Evolutionary conservation across 2,329 filamentous ascomycete genomes (phyloP).

Genomic region (Fusarium begoniae): DNA sequence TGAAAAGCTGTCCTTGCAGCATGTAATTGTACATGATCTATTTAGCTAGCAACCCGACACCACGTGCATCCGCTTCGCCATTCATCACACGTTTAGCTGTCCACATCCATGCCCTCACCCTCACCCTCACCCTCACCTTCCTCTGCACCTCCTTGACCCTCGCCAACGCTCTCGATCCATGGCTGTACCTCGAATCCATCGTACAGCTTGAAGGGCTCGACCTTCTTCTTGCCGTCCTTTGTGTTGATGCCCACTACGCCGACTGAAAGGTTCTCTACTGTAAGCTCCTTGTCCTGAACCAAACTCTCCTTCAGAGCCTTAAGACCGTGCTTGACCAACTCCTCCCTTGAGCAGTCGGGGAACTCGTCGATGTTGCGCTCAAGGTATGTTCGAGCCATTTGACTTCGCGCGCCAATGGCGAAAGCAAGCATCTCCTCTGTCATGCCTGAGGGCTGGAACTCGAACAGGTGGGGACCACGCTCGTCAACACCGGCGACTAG

Average conservation of each 20-base stretch:
- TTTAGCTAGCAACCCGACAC: constrained; percentile 38
- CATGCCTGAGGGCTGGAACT: constrained; percentile 96
- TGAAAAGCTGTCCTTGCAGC: constrained; percentile 44
- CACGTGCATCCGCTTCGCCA: constrained; percentile 27
- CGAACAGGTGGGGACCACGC: constrained; percentile 92
- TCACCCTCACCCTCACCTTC: constrained; percentile 47
- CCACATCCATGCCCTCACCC: constrained; percentile 50
- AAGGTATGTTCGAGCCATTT: constrained; percentile 97
- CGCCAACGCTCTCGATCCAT: constrained; percentile 81
- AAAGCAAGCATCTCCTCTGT: constrained; percentile 98
- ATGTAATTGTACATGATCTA: constrained; percentile 51
- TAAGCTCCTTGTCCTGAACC: constrained; percentile 96
- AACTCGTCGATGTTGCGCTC: constrained; percentile 92
- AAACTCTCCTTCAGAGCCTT: constrained; percentile 93
- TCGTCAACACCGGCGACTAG: constrained; percentile 95
- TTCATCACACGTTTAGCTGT: constrained; percentile 43
- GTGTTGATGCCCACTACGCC: constrained; percentile 77
- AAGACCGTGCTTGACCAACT: constrained; percentile 90
- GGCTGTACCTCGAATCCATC: constrained; percentile 88
- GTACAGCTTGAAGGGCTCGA: constrained; percentile 88
- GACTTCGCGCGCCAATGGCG: constrained; percentile 92
- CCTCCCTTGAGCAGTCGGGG: constrained; percentile 77
- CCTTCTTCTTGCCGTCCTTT: constrained; percentile 59
- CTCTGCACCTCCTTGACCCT: constrained; percentile 55
- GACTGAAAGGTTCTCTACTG: constrained; percentile 94